phyloP scores from a whole-genome alignment of 805 yeast genomes.

The Candida awuae region DNA sequence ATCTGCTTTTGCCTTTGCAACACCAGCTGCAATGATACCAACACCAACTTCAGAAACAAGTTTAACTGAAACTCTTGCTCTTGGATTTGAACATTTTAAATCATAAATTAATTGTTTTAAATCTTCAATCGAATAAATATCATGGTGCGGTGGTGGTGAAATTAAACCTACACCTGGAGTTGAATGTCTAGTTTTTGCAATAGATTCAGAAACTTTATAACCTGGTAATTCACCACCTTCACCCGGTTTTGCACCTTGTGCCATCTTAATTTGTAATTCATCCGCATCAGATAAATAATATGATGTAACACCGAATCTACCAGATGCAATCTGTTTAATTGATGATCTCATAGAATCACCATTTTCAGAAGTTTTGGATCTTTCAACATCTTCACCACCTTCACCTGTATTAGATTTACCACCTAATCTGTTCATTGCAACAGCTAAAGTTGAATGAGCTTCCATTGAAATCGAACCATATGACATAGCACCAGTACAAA shows the following conservation, averaged over 20 bases:
- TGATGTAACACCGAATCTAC: conserved; percentile 96
- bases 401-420: conserved; percentile 98
- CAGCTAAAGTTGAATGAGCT: conserved; percentile 94
- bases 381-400: conserved; percentile 97
- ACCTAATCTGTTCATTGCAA: conserved; percentile 96
- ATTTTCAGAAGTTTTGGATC: conserved; percentile 68
- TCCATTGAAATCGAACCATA: conserved; percentile 98
- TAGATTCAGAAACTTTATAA: conserved; percentile 76
- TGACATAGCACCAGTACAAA: conserved; percentile 99
- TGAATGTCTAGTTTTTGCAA: conserved; percentile 94
- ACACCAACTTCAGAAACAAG: conserved; percentile 98
- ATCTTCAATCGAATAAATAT: conserved; percentile 96
- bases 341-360: conserved; percentile 99
- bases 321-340: conserved; percentile 95
- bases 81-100: conserved; percentile 92
- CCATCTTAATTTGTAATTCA: conserved; percentile 96
- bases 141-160: conserved; percentile 98
- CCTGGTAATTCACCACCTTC: conserved; percentile 99
- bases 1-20: conserved; percentile 97
- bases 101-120: conserved; percentile 94
- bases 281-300: conserved; percentile 92
- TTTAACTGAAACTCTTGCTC: conserved; percentile 94
- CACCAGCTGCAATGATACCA: conserved; percentile 98
- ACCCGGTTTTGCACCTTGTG: conserved; percentile 99
- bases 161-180: conserved; percentile 95